Base-by-base conservation (phyloP, 208 protist species). In the Crithidia acanthocephali region DNA sequence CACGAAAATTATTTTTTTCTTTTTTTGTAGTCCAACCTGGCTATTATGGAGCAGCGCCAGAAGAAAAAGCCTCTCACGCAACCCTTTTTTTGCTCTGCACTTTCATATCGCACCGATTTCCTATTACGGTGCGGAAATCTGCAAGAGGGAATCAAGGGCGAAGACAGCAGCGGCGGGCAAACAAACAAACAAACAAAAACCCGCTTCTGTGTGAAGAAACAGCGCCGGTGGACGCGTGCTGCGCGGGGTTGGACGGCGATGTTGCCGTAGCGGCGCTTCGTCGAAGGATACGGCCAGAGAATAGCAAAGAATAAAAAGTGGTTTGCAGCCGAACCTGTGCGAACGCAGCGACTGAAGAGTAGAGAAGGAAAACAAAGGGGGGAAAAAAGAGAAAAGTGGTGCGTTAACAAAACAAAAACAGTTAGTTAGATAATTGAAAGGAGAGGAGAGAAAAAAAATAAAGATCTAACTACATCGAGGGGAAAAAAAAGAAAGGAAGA, bases 181-280 rank as follows among this genome's bases (percentile, higher is more conserved):
- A 23, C 15, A 32, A 35, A 33, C 60, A 59, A 48, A 42, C 20
- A 48, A 22, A 68, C 45, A 68, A 16, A 72, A 65, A 61, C 28
- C 59, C 2, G 30, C 42, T 1, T 22, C 25, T 22, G n/a, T n/a
- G 40, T 13, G 10, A 53, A 44, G 25, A 60, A 10, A 60, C 7
- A 35, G 55, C 28, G 40, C 2, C 16, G 5, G 5, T 42, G 18
- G 27, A 15, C 13, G 28, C 30, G n/a, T 22, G 13, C 7, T 32
- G 28, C 5, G 25, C 13, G 27, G 16, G 2, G 15, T 44, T 47
- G 53, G 2, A 50, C 23, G n/a, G 25, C 57, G n/a, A 50, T 13
- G 37, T 1, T 33, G 40, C n/a, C 33, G 57, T 50, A 30, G 37
- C 22, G 32, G 57, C 8, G 50, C 55, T 59, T 59, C 20, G 55